Conservation (phyloP, 805 yeast genomes). For the Starmerella riodocensis region DNA sequence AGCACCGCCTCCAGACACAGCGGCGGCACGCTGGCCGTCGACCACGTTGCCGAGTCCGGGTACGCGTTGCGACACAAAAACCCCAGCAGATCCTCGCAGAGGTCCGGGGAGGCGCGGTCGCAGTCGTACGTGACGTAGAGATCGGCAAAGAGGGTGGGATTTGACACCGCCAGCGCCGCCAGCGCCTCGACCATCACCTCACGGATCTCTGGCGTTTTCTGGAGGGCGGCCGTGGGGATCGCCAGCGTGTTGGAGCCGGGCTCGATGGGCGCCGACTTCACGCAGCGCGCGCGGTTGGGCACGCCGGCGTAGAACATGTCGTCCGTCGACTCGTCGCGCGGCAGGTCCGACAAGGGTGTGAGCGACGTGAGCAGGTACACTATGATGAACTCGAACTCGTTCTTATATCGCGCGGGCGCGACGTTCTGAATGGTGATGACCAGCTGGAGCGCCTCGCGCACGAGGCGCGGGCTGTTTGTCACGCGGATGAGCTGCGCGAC, state of each 20-base stretch:
- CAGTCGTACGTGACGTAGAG: slow-evolving; percentile 80
- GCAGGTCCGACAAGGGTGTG: slow-evolving; percentile 28
- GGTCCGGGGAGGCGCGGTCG: slow-evolving; percentile 71
- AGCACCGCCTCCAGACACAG: slow-evolving; percentile 80
- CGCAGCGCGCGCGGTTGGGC: slow-evolving; percentile 36
- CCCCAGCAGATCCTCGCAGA: slow-evolving; percentile 53
- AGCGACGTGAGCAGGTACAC: slow-evolving; percentile 30
- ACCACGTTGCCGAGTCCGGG: slow-evolving; percentile 68
- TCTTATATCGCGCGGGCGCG: slow-evolving; percentile 49
- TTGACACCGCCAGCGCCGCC: slow-evolving; percentile 44
- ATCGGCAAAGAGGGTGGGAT: slow-evolving; percentile 58
- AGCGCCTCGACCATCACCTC: slow-evolving; percentile 77
- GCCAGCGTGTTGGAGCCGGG: slow-evolving; percentile 21
- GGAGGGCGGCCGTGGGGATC: slow-evolving; percentile 15
- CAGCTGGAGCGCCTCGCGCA: slow-evolving; percentile 63
- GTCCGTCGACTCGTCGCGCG: slow-evolving; percentile 29
- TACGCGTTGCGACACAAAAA: slow-evolving; percentile 64
- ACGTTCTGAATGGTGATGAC: slow-evolving; percentile 60
- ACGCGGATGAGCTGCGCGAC: slow-evolving; percentile 64
- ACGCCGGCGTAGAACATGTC: slow-evolving; percentile 31
- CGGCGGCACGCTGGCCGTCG: slow-evolving; percentile 85
- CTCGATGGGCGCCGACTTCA: slow-evolving; percentile 36
- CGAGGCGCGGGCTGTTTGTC: slow-evolving; percentile 51
- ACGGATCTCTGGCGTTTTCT: slow-evolving; percentile 33
- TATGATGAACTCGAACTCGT: slow-evolving; percentile 56